Conservation (phyloP, 805 yeast species). For the Torulaspora delbrueckii region DNA sequence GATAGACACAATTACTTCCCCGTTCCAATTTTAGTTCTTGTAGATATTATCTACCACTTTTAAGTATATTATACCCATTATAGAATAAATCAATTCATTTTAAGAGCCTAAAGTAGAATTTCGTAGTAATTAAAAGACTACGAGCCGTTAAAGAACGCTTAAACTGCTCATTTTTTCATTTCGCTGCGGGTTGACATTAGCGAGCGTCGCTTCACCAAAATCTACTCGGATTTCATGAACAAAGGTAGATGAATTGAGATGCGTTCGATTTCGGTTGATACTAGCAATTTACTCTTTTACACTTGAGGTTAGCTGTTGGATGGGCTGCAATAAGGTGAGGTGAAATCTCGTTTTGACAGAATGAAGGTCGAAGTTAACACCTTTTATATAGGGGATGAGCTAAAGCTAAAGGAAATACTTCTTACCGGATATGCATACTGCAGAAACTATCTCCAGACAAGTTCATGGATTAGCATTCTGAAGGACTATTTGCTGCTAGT, state of each 20-base stretch:
- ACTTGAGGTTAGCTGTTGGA: neutral
- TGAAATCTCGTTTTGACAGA: neutral
- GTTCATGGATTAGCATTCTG: conserved; percentile 14
- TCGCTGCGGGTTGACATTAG: neutral
- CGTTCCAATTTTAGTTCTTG: neutral
- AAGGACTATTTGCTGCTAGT: conserved; percentile 26
- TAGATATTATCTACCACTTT: neutral
- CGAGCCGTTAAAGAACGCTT: neutral
- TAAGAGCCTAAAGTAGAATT: neutral
- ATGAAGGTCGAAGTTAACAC: neutral
- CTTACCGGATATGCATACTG: neutral
- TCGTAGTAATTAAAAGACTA: neutral
- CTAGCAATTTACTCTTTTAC: neutral
- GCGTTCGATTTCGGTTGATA: neutral
- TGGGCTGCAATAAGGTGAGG: neutral
- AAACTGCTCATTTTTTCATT: neutral
- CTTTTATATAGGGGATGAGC: neutral
- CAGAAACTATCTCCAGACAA: conserved; percentile 2
- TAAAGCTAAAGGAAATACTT: neutral
- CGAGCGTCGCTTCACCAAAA: neutral
- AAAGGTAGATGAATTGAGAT: neutral
- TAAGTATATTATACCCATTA: neutral
- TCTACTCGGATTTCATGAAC: neutral
- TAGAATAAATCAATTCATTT: neutral
- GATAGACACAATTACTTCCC: neutral